phyloP scores from a whole-genome alignment of 2,329 filamentous ascomycete species.

The Lithohypha guttulata region DNA sequence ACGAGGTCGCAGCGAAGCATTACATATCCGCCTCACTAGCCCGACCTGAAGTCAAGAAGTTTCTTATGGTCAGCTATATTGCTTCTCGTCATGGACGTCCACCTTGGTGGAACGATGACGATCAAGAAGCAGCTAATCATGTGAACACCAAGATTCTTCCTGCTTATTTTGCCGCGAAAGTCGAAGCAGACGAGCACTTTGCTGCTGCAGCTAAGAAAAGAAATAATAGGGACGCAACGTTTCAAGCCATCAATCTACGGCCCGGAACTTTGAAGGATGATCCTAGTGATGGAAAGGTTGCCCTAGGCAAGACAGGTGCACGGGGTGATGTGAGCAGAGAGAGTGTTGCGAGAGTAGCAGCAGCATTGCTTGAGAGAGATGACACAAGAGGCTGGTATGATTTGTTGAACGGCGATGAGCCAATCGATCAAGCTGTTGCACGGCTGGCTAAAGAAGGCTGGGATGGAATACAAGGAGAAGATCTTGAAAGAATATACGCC shows the following conservation, averaged over 20 bases:
- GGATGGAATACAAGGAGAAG: constrained; percentile 40
- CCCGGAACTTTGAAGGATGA: constrained; percentile 41
- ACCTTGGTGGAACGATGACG: constrained; percentile 41
- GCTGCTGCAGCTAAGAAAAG: constrained; percentile 34
- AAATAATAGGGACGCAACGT: constrained; percentile 22
- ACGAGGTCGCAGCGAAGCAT: constrained; percentile 44
- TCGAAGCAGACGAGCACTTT: constrained; percentile 46
- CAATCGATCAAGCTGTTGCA: constrained; percentile 37
- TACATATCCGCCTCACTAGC: constrained; percentile 41
- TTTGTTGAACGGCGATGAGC: constrained; percentile 41
- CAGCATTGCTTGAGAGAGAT: constrained; percentile 37
- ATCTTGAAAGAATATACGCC: constrained; percentile 35
- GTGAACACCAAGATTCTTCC: constrained; percentile 40
- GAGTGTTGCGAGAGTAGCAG: constrained; percentile 43
- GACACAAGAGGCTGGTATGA: constrained; percentile 44
- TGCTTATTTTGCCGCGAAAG: constrained; percentile 43
- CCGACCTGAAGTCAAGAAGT: constrained; percentile 39
- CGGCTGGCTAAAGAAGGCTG: constrained; percentile 34
- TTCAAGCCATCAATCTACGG: constrained; percentile 42
- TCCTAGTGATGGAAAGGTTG: constrained; percentile 37
- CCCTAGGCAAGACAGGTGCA: constrained; percentile 34
- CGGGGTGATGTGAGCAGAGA: constrained; percentile 37
- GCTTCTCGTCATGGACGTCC: constrained; percentile 39
- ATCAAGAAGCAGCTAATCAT: constrained; percentile 36
- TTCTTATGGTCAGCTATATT: constrained; percentile 45